A percentile compares a stretch with the other conserved stretches of the same genome.
Conservation (phyloP, 192 early-diverging fungal species). For the Coemansia sp. region DNA sequence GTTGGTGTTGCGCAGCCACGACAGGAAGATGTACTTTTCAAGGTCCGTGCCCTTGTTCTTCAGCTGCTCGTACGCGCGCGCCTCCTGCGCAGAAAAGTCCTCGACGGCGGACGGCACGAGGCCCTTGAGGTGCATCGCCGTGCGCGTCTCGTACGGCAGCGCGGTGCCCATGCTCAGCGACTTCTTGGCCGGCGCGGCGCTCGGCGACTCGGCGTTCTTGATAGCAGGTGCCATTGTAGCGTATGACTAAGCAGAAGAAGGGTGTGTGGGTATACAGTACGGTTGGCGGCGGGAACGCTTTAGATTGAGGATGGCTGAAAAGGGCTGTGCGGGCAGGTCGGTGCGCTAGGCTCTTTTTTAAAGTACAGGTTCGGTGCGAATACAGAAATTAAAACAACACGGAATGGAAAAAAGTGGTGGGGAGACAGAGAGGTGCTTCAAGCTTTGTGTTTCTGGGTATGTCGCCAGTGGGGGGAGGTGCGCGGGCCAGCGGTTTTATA, state of each 20-base stretch:
- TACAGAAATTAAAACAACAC: neutral
- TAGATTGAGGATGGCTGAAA: neutral
- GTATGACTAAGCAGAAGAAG: conserved; percentile 18
- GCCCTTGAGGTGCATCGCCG: conserved; percentile 63
- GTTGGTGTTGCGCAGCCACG: conserved; percentile 78
- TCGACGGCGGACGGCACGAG: conserved; percentile 74
- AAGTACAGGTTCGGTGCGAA: conserved; percentile 2
- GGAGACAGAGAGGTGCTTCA: conserved; percentile 1
- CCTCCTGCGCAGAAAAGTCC: conserved; percentile 68
- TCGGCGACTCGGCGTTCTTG: conserved; percentile 11
- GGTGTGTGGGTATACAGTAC: neutral
- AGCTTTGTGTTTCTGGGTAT: conserved; percentile 9
- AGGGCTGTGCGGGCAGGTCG: neutral
- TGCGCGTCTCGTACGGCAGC: conserved; percentile 50
- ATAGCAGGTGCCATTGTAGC: conserved; percentile 33
- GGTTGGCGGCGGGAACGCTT: no score
- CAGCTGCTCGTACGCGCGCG: conserved; percentile 69
- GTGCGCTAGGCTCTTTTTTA: conserved; percentile 7
- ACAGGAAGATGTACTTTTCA: conserved; percentile 85
- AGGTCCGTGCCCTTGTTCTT: conserved; percentile 63
- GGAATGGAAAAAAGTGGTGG: neutral
- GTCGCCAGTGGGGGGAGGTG: conserved; percentile 1
- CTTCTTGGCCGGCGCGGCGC: conserved; percentile 16
- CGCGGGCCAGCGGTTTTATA: neutral
- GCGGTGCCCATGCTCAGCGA: conserved; percentile 37